Conservation (phyloP, 495 filamentous ascomycete genomes). For the Neohortaea acidophila region DNA sequence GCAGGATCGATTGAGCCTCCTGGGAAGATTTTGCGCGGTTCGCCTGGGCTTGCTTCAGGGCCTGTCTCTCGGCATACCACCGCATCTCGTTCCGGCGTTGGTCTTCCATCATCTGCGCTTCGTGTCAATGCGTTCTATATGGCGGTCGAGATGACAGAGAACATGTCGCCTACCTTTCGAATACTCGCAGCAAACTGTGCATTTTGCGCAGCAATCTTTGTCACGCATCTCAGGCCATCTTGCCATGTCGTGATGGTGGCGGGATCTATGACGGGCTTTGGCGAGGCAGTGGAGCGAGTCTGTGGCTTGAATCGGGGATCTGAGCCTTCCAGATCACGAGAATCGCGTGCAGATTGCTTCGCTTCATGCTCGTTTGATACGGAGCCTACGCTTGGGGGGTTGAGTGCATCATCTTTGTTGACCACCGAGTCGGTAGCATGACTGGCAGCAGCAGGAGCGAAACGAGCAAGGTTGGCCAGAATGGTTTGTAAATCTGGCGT, state of each 20-base stretch:
- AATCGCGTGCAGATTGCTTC: background rate
- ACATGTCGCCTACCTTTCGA: constrained; percentile 24
- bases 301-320: constrained; percentile 14
- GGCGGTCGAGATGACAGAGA: background rate
- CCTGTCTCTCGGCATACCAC: constrained; percentile 34
- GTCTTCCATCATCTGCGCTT: constrained; percentile 39
- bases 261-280: constrained; percentile 29
- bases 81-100: constrained; percentile 50
- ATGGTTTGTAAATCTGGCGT: constrained; percentile 15
- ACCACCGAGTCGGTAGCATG: too few species aligned
- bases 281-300: constrained; percentile 5
- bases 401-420: too few species aligned
- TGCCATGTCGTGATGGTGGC: constrained; percentile 51
- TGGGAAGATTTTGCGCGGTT: constrained; percentile 5
- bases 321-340: background rate
- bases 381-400: too few species aligned
- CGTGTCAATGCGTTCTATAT: constrained; percentile 12
- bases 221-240: constrained; percentile 45
- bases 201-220: constrained; percentile 39
- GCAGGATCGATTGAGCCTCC: constrained; percentile 10
- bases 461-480: constrained; percentile 14
- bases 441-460: background rate
- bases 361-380: too few species aligned
- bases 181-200: constrained; percentile 30
- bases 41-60: constrained; percentile 10